Evolutionary conservation across 2,329 filamentous ascomycete species (phyloP), one percentile per base, ranked within the genome.

Genomic region (Alternaria rosae): DNA sequence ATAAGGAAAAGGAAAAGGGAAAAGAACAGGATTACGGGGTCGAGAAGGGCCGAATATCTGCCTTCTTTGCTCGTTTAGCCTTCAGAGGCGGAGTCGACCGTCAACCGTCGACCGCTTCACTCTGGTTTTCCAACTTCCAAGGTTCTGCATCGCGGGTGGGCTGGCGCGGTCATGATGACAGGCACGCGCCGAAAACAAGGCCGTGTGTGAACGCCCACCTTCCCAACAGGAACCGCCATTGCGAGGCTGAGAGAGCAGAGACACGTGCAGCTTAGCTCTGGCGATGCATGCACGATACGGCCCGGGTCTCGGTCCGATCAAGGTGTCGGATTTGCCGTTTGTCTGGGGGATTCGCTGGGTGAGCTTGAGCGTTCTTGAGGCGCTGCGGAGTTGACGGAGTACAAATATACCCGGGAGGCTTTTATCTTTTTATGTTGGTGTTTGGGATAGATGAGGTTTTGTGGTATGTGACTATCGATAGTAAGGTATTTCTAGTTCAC

Each of bases 121-220:
- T 50, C 47, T 51, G 32, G 47, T n/a, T 38, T 38, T 38, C 35
- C 35, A 38, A 38, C 17, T 38, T 38, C 35, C 35, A 38, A 38
- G 35, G 35, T 38, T 38, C 35, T 38, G 35, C 17, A n/a, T 38
- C 35, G 35, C 35, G 35, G 35, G 35, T 38, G 15, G 35, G 35
- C 35, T 15, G 17, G 35, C 15, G 35, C 35, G 35, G 35, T 38
- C 35, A 17, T 38, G 35, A 44, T 23, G 42, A 51, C 30, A 51
- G 35, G 13, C 20, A 21, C 30, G 17, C 20, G 47, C 47, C 47
- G 47, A 51, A 17, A 38, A 38, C 28, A 51, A 51, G 47, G 47
- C 47, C 47, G 47, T n/a, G 47, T 12, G 47, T 35, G 47, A 51
- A 51, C 47, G 21, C 47, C 47, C 47, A 51, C 47, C 30, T 51